phyloP scores from a whole-genome alignment of 176 grass and related monocot genomes.

The Carex littledalei region DNA sequence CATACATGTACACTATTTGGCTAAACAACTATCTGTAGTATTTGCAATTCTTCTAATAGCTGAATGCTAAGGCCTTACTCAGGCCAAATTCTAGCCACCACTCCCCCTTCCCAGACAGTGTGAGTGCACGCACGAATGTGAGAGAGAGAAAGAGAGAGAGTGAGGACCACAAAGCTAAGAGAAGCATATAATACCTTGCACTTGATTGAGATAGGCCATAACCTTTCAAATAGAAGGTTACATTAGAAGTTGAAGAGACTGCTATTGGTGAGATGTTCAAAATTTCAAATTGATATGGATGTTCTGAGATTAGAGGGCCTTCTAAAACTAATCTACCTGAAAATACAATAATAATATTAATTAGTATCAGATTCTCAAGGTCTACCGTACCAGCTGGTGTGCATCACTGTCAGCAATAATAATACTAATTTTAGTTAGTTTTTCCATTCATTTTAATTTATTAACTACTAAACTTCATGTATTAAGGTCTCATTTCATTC shows the following conservation, averaged over 20 bases:
- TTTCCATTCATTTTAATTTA: not conserved
- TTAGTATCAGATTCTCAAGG: not conserved
- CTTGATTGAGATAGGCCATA: slow-evolving; percentile 56
- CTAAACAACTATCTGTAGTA: not conserved
- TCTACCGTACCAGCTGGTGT: not conserved
- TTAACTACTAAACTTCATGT: not conserved
- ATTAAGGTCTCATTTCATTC: not conserved
- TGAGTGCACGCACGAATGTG: not conserved
- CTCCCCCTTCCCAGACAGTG: not conserved
- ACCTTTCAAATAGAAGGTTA: slow-evolving; percentile 69
- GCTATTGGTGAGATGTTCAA: slow-evolving; percentile 59
- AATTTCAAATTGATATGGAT: slow-evolving; percentile 43
- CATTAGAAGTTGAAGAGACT: slow-evolving; percentile 40
- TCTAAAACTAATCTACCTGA: slow-evolving; percentile 62
- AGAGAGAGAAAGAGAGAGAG: not conserved
- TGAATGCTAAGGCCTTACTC: not conserved
- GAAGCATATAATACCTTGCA: slow-evolving; percentile 42
- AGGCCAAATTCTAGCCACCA: not conserved
- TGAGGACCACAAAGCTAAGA: not conserved
- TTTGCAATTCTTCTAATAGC: not conserved
- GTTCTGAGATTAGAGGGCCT: slow-evolving; percentile 37
- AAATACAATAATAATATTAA: not conserved
- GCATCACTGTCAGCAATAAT: not conserved
- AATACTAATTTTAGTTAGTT: not conserved
- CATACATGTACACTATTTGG: not conserved